Percentiles rank a stretch among this genome's conserved stretches.
Evolutionary conservation across 441 rosid species (phyloP).

Genomic region (Aquilaria agallochum): DNA sequence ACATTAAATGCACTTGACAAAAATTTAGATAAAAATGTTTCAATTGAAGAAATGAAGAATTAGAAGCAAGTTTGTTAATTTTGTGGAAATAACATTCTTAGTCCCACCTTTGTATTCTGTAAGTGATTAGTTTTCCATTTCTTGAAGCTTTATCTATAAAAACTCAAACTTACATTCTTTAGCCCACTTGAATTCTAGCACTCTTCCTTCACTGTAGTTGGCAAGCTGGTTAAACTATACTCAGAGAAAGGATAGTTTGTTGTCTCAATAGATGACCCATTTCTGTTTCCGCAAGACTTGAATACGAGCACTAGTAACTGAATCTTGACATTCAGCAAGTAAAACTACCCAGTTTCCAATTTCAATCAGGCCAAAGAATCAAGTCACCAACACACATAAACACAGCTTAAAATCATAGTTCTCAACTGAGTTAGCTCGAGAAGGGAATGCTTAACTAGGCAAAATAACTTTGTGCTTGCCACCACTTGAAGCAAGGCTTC

Average conservation of each 20-base stretch:
- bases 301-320: constrained; percentile 19
- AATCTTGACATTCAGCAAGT: constrained; percentile 20
- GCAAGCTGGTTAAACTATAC: constrained; percentile 40
- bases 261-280: constrained; percentile 25
- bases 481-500: constrained; percentile 38
- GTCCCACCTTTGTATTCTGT: constrained; percentile 30
- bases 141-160: constrained; percentile 38
- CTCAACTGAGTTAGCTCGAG: constrained; percentile 17
- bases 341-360: constrained; percentile 34
- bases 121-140: constrained; percentile 48
- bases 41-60: background rate
- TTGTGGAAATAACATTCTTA: too few species aligned
- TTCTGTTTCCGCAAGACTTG: constrained; percentile 25
- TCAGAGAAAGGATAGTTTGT: constrained; percentile 20
- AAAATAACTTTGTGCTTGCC: constrained; percentile 22
- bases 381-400: constrained; percentile 19
- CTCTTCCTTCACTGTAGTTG: constrained; percentile 28
- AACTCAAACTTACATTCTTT: constrained; percentile 25
- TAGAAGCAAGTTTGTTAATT: background rate
- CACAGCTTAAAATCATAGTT: constrained; percentile 30
- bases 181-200: constrained; percentile 22
- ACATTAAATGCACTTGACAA: too few species aligned
- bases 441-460: constrained; percentile 28
- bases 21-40: too few species aligned
- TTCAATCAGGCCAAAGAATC: constrained; percentile 33